Base-by-base conservation (phyloP, 108 stramenopile species). In the Conticribra guillardii region DNA sequence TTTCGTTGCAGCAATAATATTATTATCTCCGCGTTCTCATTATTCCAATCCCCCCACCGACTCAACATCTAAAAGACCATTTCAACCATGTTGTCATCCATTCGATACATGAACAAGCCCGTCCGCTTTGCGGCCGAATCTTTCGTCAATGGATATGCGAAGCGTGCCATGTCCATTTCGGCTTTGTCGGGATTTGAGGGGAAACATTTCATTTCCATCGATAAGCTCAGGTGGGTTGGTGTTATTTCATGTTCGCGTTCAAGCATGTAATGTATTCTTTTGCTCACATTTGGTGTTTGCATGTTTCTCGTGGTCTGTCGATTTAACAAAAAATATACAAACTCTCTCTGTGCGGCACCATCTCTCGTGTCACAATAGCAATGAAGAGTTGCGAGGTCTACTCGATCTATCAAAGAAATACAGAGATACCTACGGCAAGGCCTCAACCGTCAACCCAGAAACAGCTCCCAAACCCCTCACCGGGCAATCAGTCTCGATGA, bases 401-500 rank as follows among this genome's bases (percentile, higher is more conserved):
- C 82, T 95, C 60, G 86, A 89, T 67, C 79, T 90, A 24, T 86
- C 90, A 23, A 82, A 86, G 28, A 64, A 89, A 41, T 89, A 85
- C 79, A 90, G 92, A 69, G 79, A 82, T 31, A 73, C 82, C 5
- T 95, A 95, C 64, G 80, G 83, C 26, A 76, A 81, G 51, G 60
- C 29, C 14, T 82, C 83, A 30, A 66, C 87, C 24, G 72, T 83
- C 19, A 66, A 79, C 47, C 57, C 69, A 11, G 5, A 51, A 5
- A 54, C 81, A 7, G 70, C 81, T 4, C 90, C 91, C 9, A 84
- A 87, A 53, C 94, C 95, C 18, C 89, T 97, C 70, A 71, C 71
- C 2, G 96, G 97, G 27, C 66, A 96, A 57, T 88, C 90, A 37
- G 69, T 99, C 18, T 78, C 87, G 32, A 97, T 97, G 95, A 97